A percentile compares a stretch with the other conserved stretches of the same genome.
Evolutionary conservation across 805 yeast species (phyloP).

Genomic region (Maudiozyma pseudohumilis): DNA sequence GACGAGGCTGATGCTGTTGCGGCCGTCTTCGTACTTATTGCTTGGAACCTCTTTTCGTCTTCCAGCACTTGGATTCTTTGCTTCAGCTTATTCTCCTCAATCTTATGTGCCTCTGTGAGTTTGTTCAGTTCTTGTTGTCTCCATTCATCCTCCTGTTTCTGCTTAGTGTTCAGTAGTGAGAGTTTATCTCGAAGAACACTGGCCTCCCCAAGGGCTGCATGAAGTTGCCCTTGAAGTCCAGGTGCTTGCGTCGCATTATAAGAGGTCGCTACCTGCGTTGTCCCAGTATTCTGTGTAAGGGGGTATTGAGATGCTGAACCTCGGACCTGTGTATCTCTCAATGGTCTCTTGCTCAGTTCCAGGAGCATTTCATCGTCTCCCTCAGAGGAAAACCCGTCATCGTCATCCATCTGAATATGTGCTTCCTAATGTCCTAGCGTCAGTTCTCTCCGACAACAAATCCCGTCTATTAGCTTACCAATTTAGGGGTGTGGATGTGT

Average conservation of each 20-base stretch:
- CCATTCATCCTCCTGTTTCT: slow-evolving; percentile 30
- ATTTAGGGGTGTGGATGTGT: too few relatives aligned
- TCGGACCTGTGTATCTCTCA: slow-evolving; percentile 12
- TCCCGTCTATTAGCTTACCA: too few relatives aligned
- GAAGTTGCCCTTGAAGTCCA: too few relatives aligned
- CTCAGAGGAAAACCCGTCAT: slow-evolving; percentile 6
- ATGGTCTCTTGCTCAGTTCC: slow-evolving; percentile 38
- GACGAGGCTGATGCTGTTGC: slow-evolving; percentile 1
- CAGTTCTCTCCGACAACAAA: too few relatives aligned
- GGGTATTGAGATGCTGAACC: too few relatives aligned
- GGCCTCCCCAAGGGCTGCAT: slow-evolving; percentile 66
- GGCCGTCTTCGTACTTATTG: slow-evolving; percentile 35
- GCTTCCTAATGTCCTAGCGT: too few relatives aligned
- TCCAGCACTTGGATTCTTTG: slow-evolving; percentile 36
- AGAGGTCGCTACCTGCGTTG: background rate
- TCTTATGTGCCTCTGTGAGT: slow-evolving; percentile 13
- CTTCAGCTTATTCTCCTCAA: slow-evolving; percentile 34
- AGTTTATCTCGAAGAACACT: slow-evolving; percentile 65
- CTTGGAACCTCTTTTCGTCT: slow-evolving; percentile 47
- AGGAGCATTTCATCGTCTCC: slow-evolving; percentile 37
- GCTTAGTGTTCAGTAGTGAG: slow-evolving; percentile 35
- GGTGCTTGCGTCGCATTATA: slow-evolving; percentile 29
- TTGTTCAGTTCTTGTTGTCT: slow-evolving; percentile 23
- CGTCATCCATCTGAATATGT: slow-evolving; percentile 1
- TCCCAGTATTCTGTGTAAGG: too few relatives aligned